phyloP scores from a whole-genome alignment of 2,329 filamentous ascomycete genomes.

The Lizonia empirigonia region DNA sequence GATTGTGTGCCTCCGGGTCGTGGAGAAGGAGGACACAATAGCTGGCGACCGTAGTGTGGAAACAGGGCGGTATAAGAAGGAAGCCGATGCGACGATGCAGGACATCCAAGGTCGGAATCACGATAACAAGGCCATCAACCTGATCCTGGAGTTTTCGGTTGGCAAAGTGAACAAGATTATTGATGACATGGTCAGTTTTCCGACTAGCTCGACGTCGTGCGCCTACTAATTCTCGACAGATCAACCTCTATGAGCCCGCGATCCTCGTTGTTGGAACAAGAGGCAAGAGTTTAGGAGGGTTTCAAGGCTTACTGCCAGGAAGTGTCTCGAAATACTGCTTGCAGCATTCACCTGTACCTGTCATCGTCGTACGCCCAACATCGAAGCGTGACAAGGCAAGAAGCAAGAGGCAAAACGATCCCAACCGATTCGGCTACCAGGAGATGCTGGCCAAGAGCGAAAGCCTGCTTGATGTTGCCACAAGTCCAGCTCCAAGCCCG shows the following conservation, averaged over 20 bases:
- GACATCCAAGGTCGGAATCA: constrained; percentile 80
- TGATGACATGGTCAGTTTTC: constrained; percentile 73
- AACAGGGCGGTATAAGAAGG: constrained; percentile 73
- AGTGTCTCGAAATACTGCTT: constrained; percentile 94
- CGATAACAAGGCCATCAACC: constrained; percentile 80
- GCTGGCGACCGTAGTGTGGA: constrained; percentile 65
- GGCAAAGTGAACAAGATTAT: constrained; percentile 91
- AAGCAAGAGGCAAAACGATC: constrained; percentile 79
- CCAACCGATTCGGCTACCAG: constrained; percentile 74
- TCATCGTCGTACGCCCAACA: constrained; percentile 87
- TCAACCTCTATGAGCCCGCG: constrained; percentile 87
- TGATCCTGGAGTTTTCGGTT: constrained; percentile 85
- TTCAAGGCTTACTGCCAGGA: constrained; percentile 84
- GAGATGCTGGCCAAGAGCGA: constrained; percentile 74
- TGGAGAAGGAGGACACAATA: constrained; percentile 80
- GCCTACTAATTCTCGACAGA: constrained; percentile 58
- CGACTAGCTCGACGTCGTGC: constrained; percentile 5
- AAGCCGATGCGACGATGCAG: constrained; percentile 76
- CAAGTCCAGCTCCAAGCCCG: constrained; percentile 34
- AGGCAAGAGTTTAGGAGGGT: constrained; percentile 80
- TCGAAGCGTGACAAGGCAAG: constrained; percentile 91
- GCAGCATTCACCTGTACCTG: constrained; percentile 89
- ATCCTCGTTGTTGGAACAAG: constrained; percentile 90
- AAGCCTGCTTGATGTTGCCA: constrained; percentile 57
- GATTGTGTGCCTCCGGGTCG: constrained; percentile 85